A percentile compares a stretch with the other conserved stretches of the same genome.
These are phyloP conservation scores for Aphanomyces euteiches DNA, from an alignment of 352 stramenopile species.

Conservation along the genomic window DNA sequence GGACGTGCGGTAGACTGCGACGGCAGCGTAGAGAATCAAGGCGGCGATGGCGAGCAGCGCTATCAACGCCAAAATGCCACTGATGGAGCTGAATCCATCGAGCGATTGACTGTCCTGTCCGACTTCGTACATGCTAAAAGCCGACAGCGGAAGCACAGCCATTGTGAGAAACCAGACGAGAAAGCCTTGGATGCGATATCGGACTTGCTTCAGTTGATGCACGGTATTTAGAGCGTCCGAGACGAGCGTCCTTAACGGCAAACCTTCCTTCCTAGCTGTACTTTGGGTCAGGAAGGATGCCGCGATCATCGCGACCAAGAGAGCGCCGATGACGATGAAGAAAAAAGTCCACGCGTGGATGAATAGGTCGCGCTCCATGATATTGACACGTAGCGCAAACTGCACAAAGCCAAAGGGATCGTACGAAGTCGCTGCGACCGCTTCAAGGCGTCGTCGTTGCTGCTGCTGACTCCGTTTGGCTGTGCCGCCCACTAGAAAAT, in stretches of 20 bases:
- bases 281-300: conserved; percentile 33
- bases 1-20: conserved; percentile 52
- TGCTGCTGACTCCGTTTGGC: not conserved
- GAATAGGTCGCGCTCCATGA: conserved; percentile 36
- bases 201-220: not conserved
- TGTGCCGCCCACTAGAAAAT: conserved; percentile 46
- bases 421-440: conserved; percentile 6
- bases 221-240: not conserved
- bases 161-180: conserved; percentile 64
- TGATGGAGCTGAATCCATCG: conserved; percentile 34
- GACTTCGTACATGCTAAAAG: conserved; percentile 64
- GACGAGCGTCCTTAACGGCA: not conserved
- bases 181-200: conserved; percentile 50
- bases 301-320: conserved; percentile 28
- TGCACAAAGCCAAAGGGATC: conserved; percentile 16
- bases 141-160: conserved; percentile 55
- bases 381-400: conserved; percentile 20
- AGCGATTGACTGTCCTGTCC: conserved; percentile 44
- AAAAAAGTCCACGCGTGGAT: conserved; percentile 44
- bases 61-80: conserved; percentile 41
- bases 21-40: conserved; percentile 40
- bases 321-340: conserved; percentile 43
- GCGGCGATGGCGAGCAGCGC: conserved; percentile 47
- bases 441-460: not conserved
- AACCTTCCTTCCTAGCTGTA: not conserved